These are phyloP conservation scores for Candida suzukii DNA, from an alignment of 805 yeast species.

Conservation along the genomic window DNA sequence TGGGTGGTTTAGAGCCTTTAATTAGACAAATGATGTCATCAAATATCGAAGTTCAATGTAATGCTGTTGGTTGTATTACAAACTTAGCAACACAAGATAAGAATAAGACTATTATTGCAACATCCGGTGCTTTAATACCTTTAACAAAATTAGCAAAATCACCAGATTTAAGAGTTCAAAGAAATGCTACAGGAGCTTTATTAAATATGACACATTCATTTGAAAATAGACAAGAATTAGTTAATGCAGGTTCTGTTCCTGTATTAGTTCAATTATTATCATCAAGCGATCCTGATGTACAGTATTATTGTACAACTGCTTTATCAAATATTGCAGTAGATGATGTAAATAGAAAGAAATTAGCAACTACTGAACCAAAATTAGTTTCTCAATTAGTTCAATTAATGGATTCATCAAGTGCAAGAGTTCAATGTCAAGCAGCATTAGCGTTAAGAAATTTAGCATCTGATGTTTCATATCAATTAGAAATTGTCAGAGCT, in stretches of 20 bases:
- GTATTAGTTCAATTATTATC: conserved; percentile 83
- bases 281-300: conserved; percentile 91
- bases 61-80: conserved; percentile 98
- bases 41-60: conserved; percentile 97
- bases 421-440: conserved; percentile 97
- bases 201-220: conserved; percentile 97
- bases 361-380: conserved; percentile 89
- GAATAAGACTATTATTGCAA: conserved; percentile 92
- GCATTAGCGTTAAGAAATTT: conserved; percentile 91
- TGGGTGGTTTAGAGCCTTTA: conserved; percentile 96
- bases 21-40: conserved; percentile 97
- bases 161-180: conserved; percentile 90
- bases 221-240: conserved; percentile 93
- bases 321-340: conserved; percentile 96
- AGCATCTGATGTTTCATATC: conserved; percentile 94
- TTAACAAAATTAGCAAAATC: conserved; percentile 91
- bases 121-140: conserved; percentile 92
- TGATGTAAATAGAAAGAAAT: conserved; percentile 78
- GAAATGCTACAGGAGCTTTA: conserved; percentile 98
- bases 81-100: conserved; percentile 97
- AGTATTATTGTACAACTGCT: conserved; percentile 97
- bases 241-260: conserved; percentile 97
- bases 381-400: conserved; percentile 81
- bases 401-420: conserved; percentile 87
- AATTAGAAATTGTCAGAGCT: conserved; percentile 89